Evolutionary conservation across 1,284 basidiomycete species (phyloP), one percentile per base, ranked within the genome.

Genomic region (Sanghuangporus weigelae): DNA sequence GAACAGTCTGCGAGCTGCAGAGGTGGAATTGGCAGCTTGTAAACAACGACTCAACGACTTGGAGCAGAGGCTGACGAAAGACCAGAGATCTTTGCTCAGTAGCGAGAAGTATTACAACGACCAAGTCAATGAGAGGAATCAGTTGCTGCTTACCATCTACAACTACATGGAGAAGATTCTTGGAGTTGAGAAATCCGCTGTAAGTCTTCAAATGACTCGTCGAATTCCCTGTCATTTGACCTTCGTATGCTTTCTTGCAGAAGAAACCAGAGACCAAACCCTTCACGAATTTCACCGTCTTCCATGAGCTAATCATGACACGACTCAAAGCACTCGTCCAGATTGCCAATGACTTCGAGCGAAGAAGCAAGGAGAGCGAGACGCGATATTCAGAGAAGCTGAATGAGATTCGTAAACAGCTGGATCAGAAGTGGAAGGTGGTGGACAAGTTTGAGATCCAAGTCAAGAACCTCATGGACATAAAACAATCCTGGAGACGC

Each of bases 151-250:
- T 66, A 94, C 92, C 14, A 93, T 98, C 38, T 97, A 95, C 75
- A 93, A 96, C 74, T 95, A 96, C 72, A 86, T 98, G 81, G 95
- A 97, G 72, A 93, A 92, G 78, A 93, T 98, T 68, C 79, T 97
- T 7, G 95, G 93, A 2, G 87, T 92, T 12, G 93, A 95, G 70
- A 90, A 87, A 77, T 88, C 86, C 0, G 85, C 88, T 57, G 93
- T 95, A 69, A 70, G 91, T 80, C 19, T 51, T 67, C 39, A 58
- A 23, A 68, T 23, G 21, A 48, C 19, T 44, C 21, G 66, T 38
- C 64, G 56, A 7, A 8, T 7, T 57, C 44, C 12, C 40, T 60
- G 21, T 40, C 16, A 44, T 50, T 11, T 60, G 58, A 14, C 55
- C 21, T 48, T 60, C 58, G 31, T 19, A 59, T 39, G 50, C 14